Conservation (phyloP, 306 rosid species). For the Gastrolobium bilobum region DNA sequence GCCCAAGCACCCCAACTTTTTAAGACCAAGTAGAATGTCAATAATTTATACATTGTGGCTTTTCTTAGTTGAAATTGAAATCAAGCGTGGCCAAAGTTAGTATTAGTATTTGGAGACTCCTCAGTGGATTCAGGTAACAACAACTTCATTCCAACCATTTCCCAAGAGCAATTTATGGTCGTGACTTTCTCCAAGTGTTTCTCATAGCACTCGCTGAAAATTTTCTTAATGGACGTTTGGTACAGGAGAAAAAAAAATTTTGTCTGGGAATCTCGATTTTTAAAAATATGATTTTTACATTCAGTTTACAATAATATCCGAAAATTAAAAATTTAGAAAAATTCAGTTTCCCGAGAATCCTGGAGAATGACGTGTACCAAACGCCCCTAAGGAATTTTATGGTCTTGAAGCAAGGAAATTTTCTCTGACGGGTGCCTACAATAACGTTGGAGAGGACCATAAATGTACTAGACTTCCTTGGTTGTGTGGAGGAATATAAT, state of each 20-base stretch:
- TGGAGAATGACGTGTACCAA: too few species aligned
- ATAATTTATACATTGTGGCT: background rate
- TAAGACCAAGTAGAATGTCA: background rate
- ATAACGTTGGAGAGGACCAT: background rate
- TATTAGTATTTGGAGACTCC: too few species aligned
- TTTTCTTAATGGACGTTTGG: too few species aligned
- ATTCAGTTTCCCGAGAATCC: too few species aligned
- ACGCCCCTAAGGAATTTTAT: background rate
- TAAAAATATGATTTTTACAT: too few species aligned
- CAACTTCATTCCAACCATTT: background rate
- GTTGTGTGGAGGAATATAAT: background rate
- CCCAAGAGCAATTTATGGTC: too few species aligned
- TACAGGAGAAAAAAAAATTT: too few species aligned
- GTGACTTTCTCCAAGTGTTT: background rate
- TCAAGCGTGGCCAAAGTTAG: background rate
- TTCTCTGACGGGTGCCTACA: background rate
- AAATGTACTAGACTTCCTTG: background rate
- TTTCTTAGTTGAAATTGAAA: background rate
- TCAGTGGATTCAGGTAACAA: background rate
- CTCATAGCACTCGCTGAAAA: background rate
- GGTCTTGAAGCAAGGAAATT: background rate
- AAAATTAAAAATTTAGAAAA: too few species aligned
- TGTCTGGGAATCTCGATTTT: too few species aligned
- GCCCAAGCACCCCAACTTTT: background rate
- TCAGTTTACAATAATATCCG: too few species aligned